Base-by-base conservation (phyloP, 129 eudicot genomes). In the Sambucus nigra region DNA sequence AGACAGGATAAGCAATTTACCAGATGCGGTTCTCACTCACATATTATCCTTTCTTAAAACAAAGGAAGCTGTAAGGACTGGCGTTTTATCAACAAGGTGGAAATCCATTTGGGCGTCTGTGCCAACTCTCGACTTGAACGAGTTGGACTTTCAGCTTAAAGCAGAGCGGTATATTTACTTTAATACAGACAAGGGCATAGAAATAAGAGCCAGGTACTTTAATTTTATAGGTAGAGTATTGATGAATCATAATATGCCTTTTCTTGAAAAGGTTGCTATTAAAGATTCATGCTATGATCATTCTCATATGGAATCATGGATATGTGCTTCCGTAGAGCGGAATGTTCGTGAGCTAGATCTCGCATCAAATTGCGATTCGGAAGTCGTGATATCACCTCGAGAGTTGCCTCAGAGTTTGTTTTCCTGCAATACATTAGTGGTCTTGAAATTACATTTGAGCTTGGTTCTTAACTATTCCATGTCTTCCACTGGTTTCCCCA, bases 1-100 rank as follows among this genome's bases (percentile, higher is more conserved):
- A 54, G 59, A 54, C 15, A 31, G 44, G 39, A 32, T 54, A 24
- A 54, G 61, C 49, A 39, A 6, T 22, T 56, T 56, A 7, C 61
- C 61, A 1, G 35, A 56, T 56, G 49, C 2, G 5, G 20, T 56
- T 56, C 19, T 35, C 25, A 24, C 61, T 13, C 20, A 21, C 10
- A 56, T 56, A 0, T 13, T 56, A 7, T 56, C 61, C 11, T 19
- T 38, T 13, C 31, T 56, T 14, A 17, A 48, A 12, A 18, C 27
- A 24, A 56, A 56, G 32, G 25, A 42, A 15, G 19, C 22, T 25
- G 20, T 56, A 22, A 38, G 32, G 3, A 35, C 48, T 1, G 5
- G 61, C 26, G n/a, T 23, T 12, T 23, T 35, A 35, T 56, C 61
- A 10, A 56, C 20, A 20, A 56, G 61, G 18, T 56, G 61, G 48